Evolutionary conservation across 495 filamentous ascomycete genomes (phyloP).

Genomic region (Xanthoparmelia taractica): DNA sequence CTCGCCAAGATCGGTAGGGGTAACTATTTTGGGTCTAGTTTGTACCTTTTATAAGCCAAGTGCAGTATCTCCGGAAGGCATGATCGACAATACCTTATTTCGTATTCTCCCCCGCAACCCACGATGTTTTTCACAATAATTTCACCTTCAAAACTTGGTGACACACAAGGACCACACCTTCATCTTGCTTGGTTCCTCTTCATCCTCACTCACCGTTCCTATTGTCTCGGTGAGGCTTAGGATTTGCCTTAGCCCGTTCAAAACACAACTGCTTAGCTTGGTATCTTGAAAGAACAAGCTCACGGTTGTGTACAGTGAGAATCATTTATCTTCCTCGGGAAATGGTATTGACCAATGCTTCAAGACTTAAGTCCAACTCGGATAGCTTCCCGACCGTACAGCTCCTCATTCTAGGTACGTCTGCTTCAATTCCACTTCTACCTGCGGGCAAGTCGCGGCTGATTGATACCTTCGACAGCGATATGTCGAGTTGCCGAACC

Average conservation of each 20-base stretch:
- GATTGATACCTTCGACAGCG: slow-evolving; percentile 34
- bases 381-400: slow-evolving; percentile 65
- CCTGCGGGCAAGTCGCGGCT: slow-evolving; percentile 31
- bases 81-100: background rate
- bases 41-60: background rate
- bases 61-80: background rate
- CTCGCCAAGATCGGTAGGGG: background rate
- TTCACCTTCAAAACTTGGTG: too few relatives aligned
- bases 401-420: slow-evolving; percentile 65
- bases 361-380: slow-evolving; percentile 37
- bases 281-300: slow-evolving; percentile 20
- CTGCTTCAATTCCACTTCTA: background rate
- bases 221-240: background rate
- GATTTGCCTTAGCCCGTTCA: background rate
- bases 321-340: slow-evolving; percentile 37
- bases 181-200: background rate
- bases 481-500: slow-evolving; percentile 80
- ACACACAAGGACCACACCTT: too few relatives aligned
- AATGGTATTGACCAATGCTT: slow-evolving; percentile 47
- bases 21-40: background rate
- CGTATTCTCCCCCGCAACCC: background rate
- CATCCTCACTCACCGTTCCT: background rate
- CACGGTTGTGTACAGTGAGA: slow-evolving; percentile 40
- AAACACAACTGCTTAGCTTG: slow-evolving; percentile 14
- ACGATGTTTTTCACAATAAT: too few relatives aligned